Conservation (phyloP, 2,329 filamentous ascomycete genomes). For the Myriangium duriaei region DNA sequence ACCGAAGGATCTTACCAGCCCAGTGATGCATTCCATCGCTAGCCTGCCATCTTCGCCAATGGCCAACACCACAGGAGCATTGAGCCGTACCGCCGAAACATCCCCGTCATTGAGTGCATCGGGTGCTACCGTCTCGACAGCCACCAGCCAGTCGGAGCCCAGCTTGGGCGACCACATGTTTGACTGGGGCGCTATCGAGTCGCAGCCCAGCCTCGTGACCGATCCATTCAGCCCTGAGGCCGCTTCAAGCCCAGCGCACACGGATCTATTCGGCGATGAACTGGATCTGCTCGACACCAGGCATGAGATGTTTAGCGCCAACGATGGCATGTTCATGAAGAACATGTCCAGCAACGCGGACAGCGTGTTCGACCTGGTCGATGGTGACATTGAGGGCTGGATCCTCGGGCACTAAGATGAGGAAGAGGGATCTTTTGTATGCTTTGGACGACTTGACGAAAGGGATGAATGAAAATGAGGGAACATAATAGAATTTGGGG, state of each 20-base stretch:
- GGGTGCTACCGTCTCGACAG: background rate
- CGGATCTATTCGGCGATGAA: slow-evolving; percentile 7
- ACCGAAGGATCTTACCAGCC: background rate
- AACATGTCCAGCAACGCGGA: background rate
- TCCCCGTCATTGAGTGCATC: background rate
- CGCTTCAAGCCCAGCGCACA: slow-evolving; percentile 4
- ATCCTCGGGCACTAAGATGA: background rate
- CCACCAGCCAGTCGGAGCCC: slow-evolving; percentile 4
- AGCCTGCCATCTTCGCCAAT: background rate
- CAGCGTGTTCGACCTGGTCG: background rate
- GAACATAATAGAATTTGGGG: background rate
- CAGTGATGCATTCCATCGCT: background rate
- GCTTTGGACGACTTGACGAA: background rate
- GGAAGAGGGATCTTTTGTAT: background rate
- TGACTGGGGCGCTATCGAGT: slow-evolving; percentile 11
- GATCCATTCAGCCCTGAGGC: slow-evolving; percentile 9
- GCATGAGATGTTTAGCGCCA: background rate
- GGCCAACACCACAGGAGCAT: background rate
- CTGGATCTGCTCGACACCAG: slow-evolving; percentile 2
- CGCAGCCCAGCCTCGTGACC: slow-evolving; percentile 10
- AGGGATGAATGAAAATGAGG: background rate
- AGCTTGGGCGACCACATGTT: slow-evolving; percentile 9
- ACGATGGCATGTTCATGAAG: background rate
- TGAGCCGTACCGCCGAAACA: background rate
- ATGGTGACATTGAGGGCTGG: background rate